Base-by-base conservation (phyloP, 2,329 filamentous ascomycete genomes). In the Aspergillus pseudotamarii region DNA sequence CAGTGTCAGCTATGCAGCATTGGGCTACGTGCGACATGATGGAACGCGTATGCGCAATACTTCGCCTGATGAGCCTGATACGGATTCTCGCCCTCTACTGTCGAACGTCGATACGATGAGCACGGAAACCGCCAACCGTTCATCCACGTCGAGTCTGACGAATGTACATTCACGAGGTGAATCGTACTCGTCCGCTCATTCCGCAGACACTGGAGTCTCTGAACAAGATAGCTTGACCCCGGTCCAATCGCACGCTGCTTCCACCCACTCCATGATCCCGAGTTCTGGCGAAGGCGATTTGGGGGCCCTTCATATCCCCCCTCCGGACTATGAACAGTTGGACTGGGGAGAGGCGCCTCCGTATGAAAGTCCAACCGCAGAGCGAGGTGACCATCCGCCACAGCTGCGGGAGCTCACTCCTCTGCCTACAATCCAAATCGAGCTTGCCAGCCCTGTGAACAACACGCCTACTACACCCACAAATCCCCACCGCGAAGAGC, bases 21-120 rank as follows among this genome's bases (percentile, higher is more conserved):
- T 84, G 23, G 82, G 82, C 12, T 78, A 80, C 66, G 82, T 83
- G 21, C 77, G 82, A 56, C 82, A 83, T 60, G 82, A 84, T 66
- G 82, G 82, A 3, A 80, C 80, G 2, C 77, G 82, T n/a, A 66
- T 84, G 43, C 80, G 81, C 56, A 78, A 79, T 19, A 77, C 78
- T 61, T 83, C 81, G 30, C 73, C 76, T 38, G 80, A 83, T 57
- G 83, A 81, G 32, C 73, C 76, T 34, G 80, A 83, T 57, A 83
- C 82, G 0, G 82, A 84, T 66, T 76, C 78, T 46, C 76, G 76
- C n/a, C 81, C 81, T 3, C 72, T 84, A 2, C 71, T 84, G 16
- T 75, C 75, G 36, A 73, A 76, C 43, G 75, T 77, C 10, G 76
- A 76, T 11, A 67, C 71, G 14, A 76, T 78, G 72, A 74, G 71